Conservation (phyloP, 129 eudicot species). For the Chrysanthemum lavandulifolium region DNA sequence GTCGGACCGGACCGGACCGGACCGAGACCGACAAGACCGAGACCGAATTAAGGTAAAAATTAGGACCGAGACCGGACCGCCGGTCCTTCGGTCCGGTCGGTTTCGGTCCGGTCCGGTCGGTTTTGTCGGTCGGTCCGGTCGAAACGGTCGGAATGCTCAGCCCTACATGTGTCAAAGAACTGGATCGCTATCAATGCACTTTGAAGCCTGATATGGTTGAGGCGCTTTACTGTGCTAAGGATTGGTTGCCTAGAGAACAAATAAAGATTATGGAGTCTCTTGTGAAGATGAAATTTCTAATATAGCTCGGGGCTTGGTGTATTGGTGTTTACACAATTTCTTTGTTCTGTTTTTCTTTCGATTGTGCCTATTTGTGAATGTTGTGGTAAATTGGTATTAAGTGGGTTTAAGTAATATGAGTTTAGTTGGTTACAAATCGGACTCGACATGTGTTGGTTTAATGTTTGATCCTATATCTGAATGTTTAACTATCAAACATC, state of each 20-base stretch:
- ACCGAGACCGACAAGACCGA: too few species aligned
- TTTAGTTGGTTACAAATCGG: not conserved
- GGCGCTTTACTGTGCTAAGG: slow-evolving; percentile 78
- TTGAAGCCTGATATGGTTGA: slow-evolving; percentile 78
- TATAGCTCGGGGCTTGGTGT: slow-evolving; percentile 30
- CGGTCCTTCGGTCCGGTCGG: too few species aligned
- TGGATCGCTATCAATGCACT: slow-evolving; percentile 60
- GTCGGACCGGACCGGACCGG: too few species aligned
- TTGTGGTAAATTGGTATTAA: slow-evolving; percentile 13
- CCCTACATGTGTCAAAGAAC: slow-evolving; percentile 46
- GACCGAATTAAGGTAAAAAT: too few species aligned
- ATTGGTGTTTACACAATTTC: not conserved
- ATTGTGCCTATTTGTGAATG: slow-evolving; percentile 16
- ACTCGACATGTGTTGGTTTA: not conserved
- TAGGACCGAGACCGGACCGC: too few species aligned
- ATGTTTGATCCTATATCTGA: too few species aligned
- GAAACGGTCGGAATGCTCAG: too few species aligned
- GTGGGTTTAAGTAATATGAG: slow-evolving; percentile 3
- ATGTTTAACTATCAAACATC: too few species aligned
- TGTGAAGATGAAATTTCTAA: slow-evolving; percentile 66
- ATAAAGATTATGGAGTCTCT: slow-evolving; percentile 23
- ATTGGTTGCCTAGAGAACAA: slow-evolving; percentile 50
- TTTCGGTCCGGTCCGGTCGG: too few species aligned
- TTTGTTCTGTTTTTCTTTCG: not conserved
- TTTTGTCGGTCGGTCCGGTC: too few species aligned